Conservation (phyloP, 202 grass and related monocot genomes). For the Cymbopogon flexuosus region DNA sequence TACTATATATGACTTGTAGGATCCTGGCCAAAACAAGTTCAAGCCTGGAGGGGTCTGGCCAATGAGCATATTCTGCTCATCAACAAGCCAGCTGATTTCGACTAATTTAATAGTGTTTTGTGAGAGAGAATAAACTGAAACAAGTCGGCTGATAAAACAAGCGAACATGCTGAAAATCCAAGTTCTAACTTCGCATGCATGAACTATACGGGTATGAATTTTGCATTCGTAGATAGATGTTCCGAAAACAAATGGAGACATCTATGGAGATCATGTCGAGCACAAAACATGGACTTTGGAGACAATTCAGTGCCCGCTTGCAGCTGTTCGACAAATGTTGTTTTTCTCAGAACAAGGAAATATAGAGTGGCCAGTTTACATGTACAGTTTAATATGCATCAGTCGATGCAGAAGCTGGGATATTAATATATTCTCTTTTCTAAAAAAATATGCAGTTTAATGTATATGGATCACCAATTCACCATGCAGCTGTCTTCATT, state of each 20-base stretch:
- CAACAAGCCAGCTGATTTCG: too few species aligned
- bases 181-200: neutral
- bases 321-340: slow-evolving; percentile 2
- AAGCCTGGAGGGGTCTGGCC: too few species aligned
- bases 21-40: too few species aligned
- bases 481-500: slow-evolving; percentile 18
- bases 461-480: neutral
- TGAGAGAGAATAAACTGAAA: too few species aligned
- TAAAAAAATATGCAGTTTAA: neutral
- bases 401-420: too few species aligned
- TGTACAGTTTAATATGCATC: neutral
- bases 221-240: neutral
- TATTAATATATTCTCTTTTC: too few species aligned
- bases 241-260: neutral
- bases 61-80: too few species aligned
- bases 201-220: neutral
- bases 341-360: neutral
- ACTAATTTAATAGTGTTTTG: too few species aligned
- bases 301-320: neutral
- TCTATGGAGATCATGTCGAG: neutral
- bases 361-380: neutral
- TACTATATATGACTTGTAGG: too few species aligned
- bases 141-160: too few species aligned
- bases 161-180: too few species aligned
- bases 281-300: neutral